Conservation (phyloP, 2,329 filamentous ascomycete species). For the Pyricularia sp. region DNA sequence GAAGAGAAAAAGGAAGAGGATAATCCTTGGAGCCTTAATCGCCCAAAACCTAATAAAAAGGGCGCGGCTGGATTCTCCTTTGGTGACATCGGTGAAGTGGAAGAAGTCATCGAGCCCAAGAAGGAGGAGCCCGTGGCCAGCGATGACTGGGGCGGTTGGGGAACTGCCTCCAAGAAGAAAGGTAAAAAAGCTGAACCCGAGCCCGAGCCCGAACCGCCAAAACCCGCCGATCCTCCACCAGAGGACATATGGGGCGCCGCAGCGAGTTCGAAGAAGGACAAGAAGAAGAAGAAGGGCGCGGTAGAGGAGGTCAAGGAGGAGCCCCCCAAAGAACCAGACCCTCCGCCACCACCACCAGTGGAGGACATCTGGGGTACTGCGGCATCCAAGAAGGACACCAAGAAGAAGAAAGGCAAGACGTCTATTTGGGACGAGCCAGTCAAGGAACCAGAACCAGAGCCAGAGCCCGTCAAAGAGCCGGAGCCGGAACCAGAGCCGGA, state of each 20-base stretch:
- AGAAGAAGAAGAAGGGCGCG: constrained; percentile 33
- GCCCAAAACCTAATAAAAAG: constrained; percentile 43
- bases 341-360: constrained; percentile 7
- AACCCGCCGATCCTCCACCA: constrained; percentile 17
- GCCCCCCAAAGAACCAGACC: constrained; percentile 25
- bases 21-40: constrained; percentile 40
- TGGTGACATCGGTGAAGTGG: constrained; percentile 7
- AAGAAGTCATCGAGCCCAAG: constrained; percentile 12
- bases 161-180: constrained; percentile 30
- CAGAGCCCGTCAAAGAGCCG: constrained; percentile 19
- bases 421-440: constrained; percentile 6
- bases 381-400: constrained; percentile 17
- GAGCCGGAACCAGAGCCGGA: constrained; percentile 16
- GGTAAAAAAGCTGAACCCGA: constrained; percentile 21
- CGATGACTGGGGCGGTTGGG: constrained; percentile 22
- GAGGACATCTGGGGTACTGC: constrained; percentile 11
- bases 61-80: constrained; percentile 31
- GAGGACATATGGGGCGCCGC: constrained; percentile 21
- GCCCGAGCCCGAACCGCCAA: constrained; percentile 10
- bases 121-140: constrained; percentile 17
- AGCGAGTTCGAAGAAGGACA: constrained; percentile 25
- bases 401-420: constrained; percentile 10
- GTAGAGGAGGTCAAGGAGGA: constrained; percentile 17
- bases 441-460: constrained; percentile 11
- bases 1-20: constrained; percentile 33